A percentile compares a stretch with the other conserved stretches of the same genome.
Evolutionary conservation across 2,329 filamentous ascomycete species (phyloP).

Genomic region (Penicillium hesseltinei): DNA sequence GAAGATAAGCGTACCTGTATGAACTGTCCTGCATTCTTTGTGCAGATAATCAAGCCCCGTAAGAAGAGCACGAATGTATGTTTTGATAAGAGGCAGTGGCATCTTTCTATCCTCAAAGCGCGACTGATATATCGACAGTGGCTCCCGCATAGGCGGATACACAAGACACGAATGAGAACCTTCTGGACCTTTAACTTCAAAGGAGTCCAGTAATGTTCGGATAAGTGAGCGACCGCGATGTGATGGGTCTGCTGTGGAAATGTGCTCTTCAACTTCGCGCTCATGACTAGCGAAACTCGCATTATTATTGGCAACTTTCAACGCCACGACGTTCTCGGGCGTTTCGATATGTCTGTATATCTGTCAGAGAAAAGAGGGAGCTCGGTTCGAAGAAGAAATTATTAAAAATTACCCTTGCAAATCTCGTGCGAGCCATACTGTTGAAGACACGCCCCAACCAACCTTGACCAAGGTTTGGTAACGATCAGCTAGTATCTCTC

Average conservation of each 20-base stretch:
- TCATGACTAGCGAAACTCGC: constrained; percentile 25
- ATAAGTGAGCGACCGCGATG: constrained; percentile 37
- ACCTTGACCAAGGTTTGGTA: constrained; percentile 32
- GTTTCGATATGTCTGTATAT: constrained; percentile 25
- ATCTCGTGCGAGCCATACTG: constrained; percentile 34
- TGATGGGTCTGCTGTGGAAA: constrained; percentile 32
- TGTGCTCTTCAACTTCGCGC: constrained; percentile 35
- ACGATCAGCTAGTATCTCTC: constrained; percentile 29
- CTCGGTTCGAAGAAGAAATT: constrained; percentile 15
- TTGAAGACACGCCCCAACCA: constrained; percentile 33
- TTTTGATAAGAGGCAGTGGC: constrained; percentile 36
- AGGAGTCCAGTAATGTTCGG: constrained; percentile 36
- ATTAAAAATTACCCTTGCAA: constrained; percentile 26
- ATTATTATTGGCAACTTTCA: constrained; percentile 33
- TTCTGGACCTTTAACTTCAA: constrained; percentile 31
- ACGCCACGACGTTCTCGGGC: constrained; percentile 26
- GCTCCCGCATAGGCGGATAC: constrained; percentile 41
- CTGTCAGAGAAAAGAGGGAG: constrained; percentile 23
- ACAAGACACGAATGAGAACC: constrained; percentile 40
- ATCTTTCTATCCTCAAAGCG: constrained; percentile 33
- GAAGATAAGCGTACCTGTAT: constrained; percentile 38
- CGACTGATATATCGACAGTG: constrained; percentile 36
- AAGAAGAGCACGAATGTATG: constrained; percentile 40
- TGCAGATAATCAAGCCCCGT: constrained; percentile 47
- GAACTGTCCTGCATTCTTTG: constrained; percentile 40